phyloP scores from a whole-genome alignment of 1,284 basidiomycete species.

The Irpex lacteus region DNA sequence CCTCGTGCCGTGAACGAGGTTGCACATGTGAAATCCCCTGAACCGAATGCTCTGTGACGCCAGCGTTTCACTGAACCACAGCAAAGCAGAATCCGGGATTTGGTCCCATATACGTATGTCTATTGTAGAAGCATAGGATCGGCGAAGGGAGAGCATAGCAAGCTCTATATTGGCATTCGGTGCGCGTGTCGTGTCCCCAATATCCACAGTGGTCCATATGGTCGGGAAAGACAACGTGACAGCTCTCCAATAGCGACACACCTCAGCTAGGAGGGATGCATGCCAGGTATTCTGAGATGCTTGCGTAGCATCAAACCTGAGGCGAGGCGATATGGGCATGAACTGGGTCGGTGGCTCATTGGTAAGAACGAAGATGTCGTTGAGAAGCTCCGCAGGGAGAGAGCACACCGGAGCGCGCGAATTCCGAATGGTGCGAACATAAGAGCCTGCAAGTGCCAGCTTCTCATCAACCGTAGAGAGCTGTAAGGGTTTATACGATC shows the following conservation, averaged over 20 bases:
- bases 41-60: slow-evolving; percentile 13
- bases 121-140: slow-evolving; percentile 8
- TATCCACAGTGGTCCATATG: slow-evolving; percentile 11
- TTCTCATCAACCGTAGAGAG: slow-evolving; percentile 3
- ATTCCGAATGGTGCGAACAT: slow-evolving; percentile 10
- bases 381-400: slow-evolving; percentile 9
- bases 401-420: slow-evolving; percentile 1
- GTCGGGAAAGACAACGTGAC: slow-evolving; percentile 9
- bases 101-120: slow-evolving; percentile 5
- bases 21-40: slow-evolving; percentile 7
- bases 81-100: not conserved
- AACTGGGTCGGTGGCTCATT: not conserved
- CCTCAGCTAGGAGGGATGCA: slow-evolving; percentile 8
- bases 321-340: not conserved
- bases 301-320: not conserved
- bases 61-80: slow-evolving; percentile 11
- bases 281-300: slow-evolving; percentile 5
- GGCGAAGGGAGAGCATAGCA: slow-evolving; percentile 9
- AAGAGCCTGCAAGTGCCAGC: slow-evolving; percentile 4
- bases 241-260: slow-evolving; percentile 14
- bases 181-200: not conserved
- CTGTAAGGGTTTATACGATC: not conserved
- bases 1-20: not conserved
- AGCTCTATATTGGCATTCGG: slow-evolving; percentile 2
- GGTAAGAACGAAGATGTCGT: slow-evolving; percentile 8